Base-by-base conservation (phyloP, 164 flowering plant species). In the Vitis labrusca region DNA sequence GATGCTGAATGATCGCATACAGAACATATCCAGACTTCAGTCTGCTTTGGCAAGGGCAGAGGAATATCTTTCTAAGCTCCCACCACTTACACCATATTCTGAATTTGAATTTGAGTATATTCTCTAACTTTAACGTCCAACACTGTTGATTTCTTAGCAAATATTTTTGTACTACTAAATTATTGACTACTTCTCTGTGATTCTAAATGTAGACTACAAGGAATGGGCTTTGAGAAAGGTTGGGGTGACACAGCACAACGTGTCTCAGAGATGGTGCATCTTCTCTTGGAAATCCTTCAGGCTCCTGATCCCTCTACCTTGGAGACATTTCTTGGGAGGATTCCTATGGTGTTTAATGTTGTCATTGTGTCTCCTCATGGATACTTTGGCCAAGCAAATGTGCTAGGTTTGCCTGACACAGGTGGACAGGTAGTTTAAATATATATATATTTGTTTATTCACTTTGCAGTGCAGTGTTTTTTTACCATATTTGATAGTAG, bases 321-420 rank as follows among this genome's bases (percentile, higher is more conserved):
- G 63, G 99, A 95, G 74, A 85, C 79, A 68, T 95, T 95, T 71
- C 88, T 95, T 59, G 98, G 99, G 57, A 89, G 91, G 72, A 69
- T 93, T 30, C 99, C 99, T 0, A 95, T 93, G 99, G 92, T 93
- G 74, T 95, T 95, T 68, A 90, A 95, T 82, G 97, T 95, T 69
- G 99, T 89, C 58, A 85, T 95, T 74, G 68, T 95, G 61, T 93
- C 99, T 50, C 85, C 91, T 1, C 99, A 95, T 82, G 99, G 99
- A 71, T 95, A 90, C 85, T 95, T 95, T 76, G 98, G 99, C 63
- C 99, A 95, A 78, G 99, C 97, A 59, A 91, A 95, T 80, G 98
- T 93, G 27, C 74, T 95, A 52, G 99, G 99, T 48, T 79, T 93
- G 82, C 99, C 99, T 14, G 99, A 95, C 85, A 93, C 98, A 68